A percentile compares a stretch with the other conserved stretches of the same genome.
phyloP scores from a whole-genome alignment of 2,329 filamentous ascomycete genomes.

The Grosmannia serpens region DNA sequence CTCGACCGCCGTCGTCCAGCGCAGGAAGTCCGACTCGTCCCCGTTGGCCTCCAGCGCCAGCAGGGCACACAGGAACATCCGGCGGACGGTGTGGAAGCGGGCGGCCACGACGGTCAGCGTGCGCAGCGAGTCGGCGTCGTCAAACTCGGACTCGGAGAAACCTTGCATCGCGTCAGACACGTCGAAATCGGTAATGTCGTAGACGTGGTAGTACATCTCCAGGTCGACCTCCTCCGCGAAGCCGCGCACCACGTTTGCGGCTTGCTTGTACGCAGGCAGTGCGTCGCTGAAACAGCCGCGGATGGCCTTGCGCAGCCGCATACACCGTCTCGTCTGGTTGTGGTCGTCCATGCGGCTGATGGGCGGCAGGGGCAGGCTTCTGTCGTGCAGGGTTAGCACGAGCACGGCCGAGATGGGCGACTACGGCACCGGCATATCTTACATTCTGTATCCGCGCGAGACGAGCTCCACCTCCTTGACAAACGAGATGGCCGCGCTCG shows the following conservation, averaged over 20 bases:
- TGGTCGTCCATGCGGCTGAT: slow-evolving; percentile 82
- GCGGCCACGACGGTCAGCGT: slow-evolving; percentile 72
- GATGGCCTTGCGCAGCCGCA: slow-evolving; percentile 66
- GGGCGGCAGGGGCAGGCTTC: slow-evolving; percentile 82
- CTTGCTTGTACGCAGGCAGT: slow-evolving; percentile 60
- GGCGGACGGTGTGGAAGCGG: slow-evolving; percentile 68
- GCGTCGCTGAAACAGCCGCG: slow-evolving; percentile 57
- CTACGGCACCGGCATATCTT: slow-evolving; percentile 21
- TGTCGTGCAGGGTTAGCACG: slow-evolving; percentile 22
- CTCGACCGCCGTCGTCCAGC: slow-evolving; percentile 70
- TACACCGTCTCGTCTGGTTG: slow-evolving; percentile 66
- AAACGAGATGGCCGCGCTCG: slow-evolving; percentile 63
- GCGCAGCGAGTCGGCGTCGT: slow-evolving; percentile 68
- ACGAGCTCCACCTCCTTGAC: slow-evolving; percentile 95
- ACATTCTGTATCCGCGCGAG: slow-evolving; percentile 80
- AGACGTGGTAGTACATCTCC: slow-evolving; percentile 86
- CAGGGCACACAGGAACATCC: slow-evolving; percentile 79
- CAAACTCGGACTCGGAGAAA: slow-evolving; percentile 52
- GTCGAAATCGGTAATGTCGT: slow-evolving; percentile 65
- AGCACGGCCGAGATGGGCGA: background rate
- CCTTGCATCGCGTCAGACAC: slow-evolving; percentile 57
- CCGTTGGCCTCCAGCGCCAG: slow-evolving; percentile 77
- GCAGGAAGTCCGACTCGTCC: slow-evolving; percentile 60
- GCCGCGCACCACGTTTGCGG: slow-evolving; percentile 54
- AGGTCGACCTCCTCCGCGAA: slow-evolving; percentile 72